Conservation (phyloP, 768 basidiomycete genomes). For the Amanita thiersii region DNA sequence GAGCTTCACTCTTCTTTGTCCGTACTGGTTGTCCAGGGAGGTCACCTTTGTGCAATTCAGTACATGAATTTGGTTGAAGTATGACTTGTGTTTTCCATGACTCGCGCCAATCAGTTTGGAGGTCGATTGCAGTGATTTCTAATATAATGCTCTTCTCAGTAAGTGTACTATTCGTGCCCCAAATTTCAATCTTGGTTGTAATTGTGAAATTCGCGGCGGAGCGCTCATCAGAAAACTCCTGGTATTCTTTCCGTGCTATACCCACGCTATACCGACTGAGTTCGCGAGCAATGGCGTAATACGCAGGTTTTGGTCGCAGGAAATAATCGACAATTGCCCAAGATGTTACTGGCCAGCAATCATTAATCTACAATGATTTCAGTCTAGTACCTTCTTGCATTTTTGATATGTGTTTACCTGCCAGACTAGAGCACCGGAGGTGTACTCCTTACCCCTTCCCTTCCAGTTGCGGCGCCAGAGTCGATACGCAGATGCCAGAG, state of each 20-base stretch:
- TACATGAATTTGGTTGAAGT: constrained; percentile 68
- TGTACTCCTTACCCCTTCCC: constrained; percentile 80
- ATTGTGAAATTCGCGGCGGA: constrained; percentile 66
- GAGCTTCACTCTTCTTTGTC: constrained; percentile 54
- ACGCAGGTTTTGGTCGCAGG: constrained; percentile 87
- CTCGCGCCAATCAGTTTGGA: constrained; percentile 55
- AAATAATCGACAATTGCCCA: constrained; percentile 96
- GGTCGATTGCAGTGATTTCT: constrained; percentile 57
- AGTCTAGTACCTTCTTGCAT: not conserved
- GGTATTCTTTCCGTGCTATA: constrained; percentile 71
- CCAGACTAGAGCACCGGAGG: constrained; percentile 91
- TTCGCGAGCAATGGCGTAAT: constrained; percentile 80
- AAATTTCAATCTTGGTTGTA: constrained; percentile 64
- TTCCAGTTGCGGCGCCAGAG: constrained; percentile 90
- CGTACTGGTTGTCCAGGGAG: constrained; percentile 72
- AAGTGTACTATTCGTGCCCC: constrained; percentile 81
- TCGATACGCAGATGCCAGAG: constrained; percentile 79
- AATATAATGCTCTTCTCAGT: constrained; percentile 49
- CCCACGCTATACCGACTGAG: constrained; percentile 76
- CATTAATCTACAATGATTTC: constrained; percentile 66
- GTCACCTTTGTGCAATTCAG: constrained; percentile 68
- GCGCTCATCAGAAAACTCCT: constrained; percentile 45
- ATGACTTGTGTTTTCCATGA: constrained; percentile 40
- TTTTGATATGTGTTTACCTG: constrained; percentile 69
- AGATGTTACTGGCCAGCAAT: constrained; percentile 91